Conservation (phyloP, 495 filamentous ascomycete species). For the Aspergillus haitiensis region DNA sequence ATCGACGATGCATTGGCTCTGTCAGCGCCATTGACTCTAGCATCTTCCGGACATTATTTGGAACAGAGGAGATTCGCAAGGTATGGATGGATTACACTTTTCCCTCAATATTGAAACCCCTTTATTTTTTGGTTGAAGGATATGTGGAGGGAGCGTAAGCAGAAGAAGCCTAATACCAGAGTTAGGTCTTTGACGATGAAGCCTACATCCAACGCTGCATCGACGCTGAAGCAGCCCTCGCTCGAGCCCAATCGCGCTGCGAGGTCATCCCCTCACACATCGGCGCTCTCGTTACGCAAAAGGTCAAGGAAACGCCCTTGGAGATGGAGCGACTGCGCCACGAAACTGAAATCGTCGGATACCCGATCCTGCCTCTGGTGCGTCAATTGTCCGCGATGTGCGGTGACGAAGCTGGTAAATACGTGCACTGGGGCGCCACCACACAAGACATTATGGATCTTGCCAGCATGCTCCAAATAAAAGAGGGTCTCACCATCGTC, state of each 20-base stretch:
- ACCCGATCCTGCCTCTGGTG: conserved; percentile 53
- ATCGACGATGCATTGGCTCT: conserved; percentile 28
- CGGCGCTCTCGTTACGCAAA: conserved; percentile 39
- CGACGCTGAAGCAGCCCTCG: conserved; percentile 52
- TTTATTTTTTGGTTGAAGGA: no score
- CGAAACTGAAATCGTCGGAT: conserved; percentile 55
- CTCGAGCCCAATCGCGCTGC: conserved; percentile 45
- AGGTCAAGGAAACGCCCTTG: conserved; percentile 31
- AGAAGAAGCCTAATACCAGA: conserved; percentile 10
- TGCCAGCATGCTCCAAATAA: conserved; percentile 51
- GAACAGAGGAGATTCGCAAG: conserved; percentile 52
- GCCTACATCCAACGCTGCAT: conserved; percentile 50
- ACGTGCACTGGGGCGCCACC: conserved; percentile 57
- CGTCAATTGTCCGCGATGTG: conserved; percentile 43
- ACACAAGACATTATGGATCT: conserved; percentile 59
- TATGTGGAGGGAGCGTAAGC: neutral
- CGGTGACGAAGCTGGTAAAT: conserved; percentile 46
- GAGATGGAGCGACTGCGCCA: conserved; percentile 42
- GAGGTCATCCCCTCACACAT: conserved; percentile 47
- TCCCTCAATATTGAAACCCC: neutral
- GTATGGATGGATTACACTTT: conserved; percentile 20
- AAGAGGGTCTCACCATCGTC: conserved; percentile 45
- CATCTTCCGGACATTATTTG: conserved; percentile 51
- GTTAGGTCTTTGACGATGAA: conserved; percentile 46
- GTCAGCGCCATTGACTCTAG: conserved; percentile 52